These are phyloP conservation scores for Phytophthora ramorum DNA, from an alignment of 352 stramenopile genomes.

Conservation along the genomic window DNA sequence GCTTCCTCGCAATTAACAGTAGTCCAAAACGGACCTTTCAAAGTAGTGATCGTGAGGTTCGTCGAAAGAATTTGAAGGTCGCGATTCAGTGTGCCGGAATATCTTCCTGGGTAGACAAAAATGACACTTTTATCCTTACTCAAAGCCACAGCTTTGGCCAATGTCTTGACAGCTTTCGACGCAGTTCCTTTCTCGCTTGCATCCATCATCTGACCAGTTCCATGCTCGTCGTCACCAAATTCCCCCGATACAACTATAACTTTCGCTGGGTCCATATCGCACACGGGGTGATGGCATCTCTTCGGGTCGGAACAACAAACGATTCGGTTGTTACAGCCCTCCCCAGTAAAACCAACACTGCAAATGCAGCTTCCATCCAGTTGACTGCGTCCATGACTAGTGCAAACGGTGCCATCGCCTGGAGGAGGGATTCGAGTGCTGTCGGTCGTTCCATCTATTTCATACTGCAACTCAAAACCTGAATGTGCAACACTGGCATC, in stretches of 20 bases:
- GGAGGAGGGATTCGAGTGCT: slow-evolving; percentile 43
- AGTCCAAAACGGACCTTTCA: slow-evolving; percentile 64
- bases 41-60: slow-evolving; percentile 41
- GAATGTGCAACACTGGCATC: slow-evolving; percentile 49
- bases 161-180: slow-evolving; percentile 58
- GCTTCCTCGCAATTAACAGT: slow-evolving; percentile 44
- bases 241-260: slow-evolving; percentile 65
- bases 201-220: slow-evolving; percentile 65
- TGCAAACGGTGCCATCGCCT: slow-evolving; percentile 35
- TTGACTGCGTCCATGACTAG: slow-evolving; percentile 41
- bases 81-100: slow-evolving; percentile 47
- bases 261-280: slow-evolving; percentile 33
- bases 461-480: slow-evolving; percentile 61
- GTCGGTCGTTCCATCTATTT: slow-evolving; percentile 32
- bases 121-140: slow-evolving; percentile 44
- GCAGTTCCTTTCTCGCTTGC: slow-evolving; percentile 54
- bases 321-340: slow-evolving; percentile 71
- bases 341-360: slow-evolving; percentile 73
- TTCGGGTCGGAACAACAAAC: slow-evolving; percentile 56
- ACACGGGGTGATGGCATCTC: slow-evolving; percentile 49
- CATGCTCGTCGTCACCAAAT: slow-evolving; percentile 57
- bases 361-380: slow-evolving; percentile 54
- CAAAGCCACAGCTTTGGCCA: slow-evolving; percentile 48
- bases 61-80: slow-evolving; percentile 24
- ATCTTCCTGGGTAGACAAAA: slow-evolving; percentile 66